Base-by-base conservation (phyloP, 2,329 filamentous ascomycete genomes). In the Neocatenulostroma microsporum region DNA sequence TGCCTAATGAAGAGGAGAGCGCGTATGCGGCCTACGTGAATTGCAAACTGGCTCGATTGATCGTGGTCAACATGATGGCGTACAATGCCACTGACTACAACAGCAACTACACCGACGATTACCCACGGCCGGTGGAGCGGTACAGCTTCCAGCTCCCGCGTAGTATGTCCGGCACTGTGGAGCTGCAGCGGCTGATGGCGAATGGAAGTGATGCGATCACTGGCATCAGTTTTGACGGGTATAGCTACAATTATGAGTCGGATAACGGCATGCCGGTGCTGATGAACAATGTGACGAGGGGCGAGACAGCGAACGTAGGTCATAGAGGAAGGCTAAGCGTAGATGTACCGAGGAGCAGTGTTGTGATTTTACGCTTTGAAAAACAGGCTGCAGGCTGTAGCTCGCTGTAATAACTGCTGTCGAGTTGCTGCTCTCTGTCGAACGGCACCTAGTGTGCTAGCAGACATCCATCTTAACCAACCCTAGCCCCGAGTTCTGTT, bases 121-220 rank as follows among this genome's bases (percentile, higher is more conserved):
- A 45, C 34, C 30, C 51, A n/a, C 54, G 67, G 8, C 57, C 52
- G 12, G 47, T 44, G 11, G 55, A 51, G 34, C 55, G 46, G 14
- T 76, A 74, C 41, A 58, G 45, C 3, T 67, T 76, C 36, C 45
- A 57, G 4, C 44, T 72, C 6, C 55, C 57, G n/a, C 17, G 27
- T 3, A 34, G 49, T 7, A 50, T 50, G 39, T 39, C 49, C 29
- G 46, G 44, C 5, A 46, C 46, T 14, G 50, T 46, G 1, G 51
- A 62, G 0, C 61, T 77, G 34, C 63, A 73, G 49, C 58, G 75
- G 18, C 54, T 81, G 21, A 52, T 63, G 32, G 76, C 78, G 2
- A 79, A 78, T 54, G 77, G 78, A 0, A 79, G 73, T 44, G 74
- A 81, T 57, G 76, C 77, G 7, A 69, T 78, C 15, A 71, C 70